Base-by-base conservation (phyloP, 352 stramenopile genomes). In the Phytophthora hybrid region DNA sequence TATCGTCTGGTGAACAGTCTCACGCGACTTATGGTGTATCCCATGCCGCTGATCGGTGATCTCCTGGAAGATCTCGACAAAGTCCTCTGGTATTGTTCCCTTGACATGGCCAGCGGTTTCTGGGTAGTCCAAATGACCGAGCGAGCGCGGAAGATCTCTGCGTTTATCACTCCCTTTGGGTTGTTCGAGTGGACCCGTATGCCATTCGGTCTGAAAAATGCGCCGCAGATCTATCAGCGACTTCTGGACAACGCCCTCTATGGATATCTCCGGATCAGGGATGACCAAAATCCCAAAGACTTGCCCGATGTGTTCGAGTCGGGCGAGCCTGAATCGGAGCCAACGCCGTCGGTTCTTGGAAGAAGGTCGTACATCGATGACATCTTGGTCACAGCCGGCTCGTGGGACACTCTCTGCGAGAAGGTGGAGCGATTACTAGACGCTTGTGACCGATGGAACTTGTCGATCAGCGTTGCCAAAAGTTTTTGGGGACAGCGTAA, bases 381-480 rank as follows among this genome's bases (percentile, higher is more conserved):
- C 8, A 37, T 37, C 32, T 37, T 37, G 4, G 32, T 37, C 32
- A 37, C 32, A 10, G 32, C 32, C 6, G 32, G 8, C 32, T 37
- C 32, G 8, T 37, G 32, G 32, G 32, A 37, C 32, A 37, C 5
- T 10, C 32, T 37, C 32, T 37, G 32, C 32, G 32, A 37, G 4
- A 63, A 76, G 31, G 53, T 71, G 10, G 63, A 69, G 4, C 14
- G 11, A 1, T 21, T 77, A 4, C 31, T 80, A 5, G 51, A 63
- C 3, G 41, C 44, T 0, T 76, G 41, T n/a, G 53, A 79, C 9
- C 14, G 34, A 3, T 74, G 59, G 63, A 56, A 60, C 18, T 9
- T 77, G n/a, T 74, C 64, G 9, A 70, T 77, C 47, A 80, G 68
- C 13, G 34, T 80, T 2, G n/a, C n/a, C 2, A 80, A 77, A 57